phyloP scores from a whole-genome alignment of 208 protist species.

The Tritrichomonas foetus region DNA sequence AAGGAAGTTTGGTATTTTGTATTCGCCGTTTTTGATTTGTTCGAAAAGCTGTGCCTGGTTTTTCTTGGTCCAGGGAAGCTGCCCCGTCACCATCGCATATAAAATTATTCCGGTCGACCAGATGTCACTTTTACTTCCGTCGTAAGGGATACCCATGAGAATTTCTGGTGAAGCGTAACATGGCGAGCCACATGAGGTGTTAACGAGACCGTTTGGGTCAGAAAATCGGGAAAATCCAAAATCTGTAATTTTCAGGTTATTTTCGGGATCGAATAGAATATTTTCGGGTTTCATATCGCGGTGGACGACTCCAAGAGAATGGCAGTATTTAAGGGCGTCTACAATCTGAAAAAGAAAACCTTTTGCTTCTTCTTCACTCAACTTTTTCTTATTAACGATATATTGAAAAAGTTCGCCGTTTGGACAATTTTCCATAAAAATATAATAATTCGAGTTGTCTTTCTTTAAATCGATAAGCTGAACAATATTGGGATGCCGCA shows the following conservation, averaged over 20 bases:
- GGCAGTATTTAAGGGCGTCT: neutral
- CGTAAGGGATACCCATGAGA: neutral
- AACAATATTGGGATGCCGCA: neutral
- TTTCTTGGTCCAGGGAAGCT: too few species aligned
- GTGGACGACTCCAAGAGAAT: neutral
- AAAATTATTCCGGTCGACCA: neutral
- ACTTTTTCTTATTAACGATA: neutral
- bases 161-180: neutral
- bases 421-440: neutral
- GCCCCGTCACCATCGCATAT: too few species aligned
- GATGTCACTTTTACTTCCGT: neutral
- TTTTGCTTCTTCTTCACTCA: neutral
- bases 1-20: too few species aligned
- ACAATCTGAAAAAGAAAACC: neutral
- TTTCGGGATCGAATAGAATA: neutral
- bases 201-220: neutral
- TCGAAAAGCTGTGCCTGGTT: too few species aligned
- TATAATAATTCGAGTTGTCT: neutral
- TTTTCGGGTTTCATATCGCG: neutral
- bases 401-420: too few species aligned
- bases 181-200: neutral
- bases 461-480: neutral
- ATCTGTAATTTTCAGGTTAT: neutral
- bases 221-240: neutral
- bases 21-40: too few species aligned